phyloP scores from a whole-genome alignment of 805 yeast genomes.

The Candida loeiensis region DNA sequence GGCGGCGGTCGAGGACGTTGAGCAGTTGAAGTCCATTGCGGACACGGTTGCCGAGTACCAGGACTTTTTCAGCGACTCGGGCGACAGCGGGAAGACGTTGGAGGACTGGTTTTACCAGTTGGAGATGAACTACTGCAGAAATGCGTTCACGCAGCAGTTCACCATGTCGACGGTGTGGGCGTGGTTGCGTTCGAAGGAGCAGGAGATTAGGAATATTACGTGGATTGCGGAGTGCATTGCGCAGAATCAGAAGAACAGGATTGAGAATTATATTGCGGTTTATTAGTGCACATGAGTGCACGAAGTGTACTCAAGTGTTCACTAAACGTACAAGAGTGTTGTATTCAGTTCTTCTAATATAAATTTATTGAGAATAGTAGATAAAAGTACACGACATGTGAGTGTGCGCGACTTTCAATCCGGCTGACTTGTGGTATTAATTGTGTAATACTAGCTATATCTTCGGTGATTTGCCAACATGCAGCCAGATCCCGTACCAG shows the following conservation, averaged over 20 bases:
- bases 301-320: constrained; percentile 1
- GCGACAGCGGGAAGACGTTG: constrained; percentile 51
- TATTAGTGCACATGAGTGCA: constrained; percentile 45
- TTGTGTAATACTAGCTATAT: no score
- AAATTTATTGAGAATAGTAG: neutral
- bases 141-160: constrained; percentile 95
- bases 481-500: no score
- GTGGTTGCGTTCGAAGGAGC: constrained; percentile 93
- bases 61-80: constrained; percentile 45
- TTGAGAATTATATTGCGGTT: constrained; percentile 85
- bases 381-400: no score
- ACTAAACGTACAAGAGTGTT: neutral
- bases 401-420: no score
- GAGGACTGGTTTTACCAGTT: constrained; percentile 92
- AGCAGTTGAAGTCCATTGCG: constrained; percentile 67
- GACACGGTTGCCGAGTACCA: constrained; percentile 64
- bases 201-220: constrained; percentile 94
- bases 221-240: constrained; percentile 99
- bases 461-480: no score
- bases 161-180: constrained; percentile 91
- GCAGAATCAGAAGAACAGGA: constrained; percentile 93
- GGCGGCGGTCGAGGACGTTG: constrained; percentile 79
- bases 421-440: no score
- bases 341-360: neutral
- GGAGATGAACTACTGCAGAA: constrained; percentile 89